A percentile compares a stretch with the other conserved stretches of the same genome.
Conservation (phyloP, 2,329 filamentous ascomycete species). For the Pestalotiopsis sp. region DNA sequence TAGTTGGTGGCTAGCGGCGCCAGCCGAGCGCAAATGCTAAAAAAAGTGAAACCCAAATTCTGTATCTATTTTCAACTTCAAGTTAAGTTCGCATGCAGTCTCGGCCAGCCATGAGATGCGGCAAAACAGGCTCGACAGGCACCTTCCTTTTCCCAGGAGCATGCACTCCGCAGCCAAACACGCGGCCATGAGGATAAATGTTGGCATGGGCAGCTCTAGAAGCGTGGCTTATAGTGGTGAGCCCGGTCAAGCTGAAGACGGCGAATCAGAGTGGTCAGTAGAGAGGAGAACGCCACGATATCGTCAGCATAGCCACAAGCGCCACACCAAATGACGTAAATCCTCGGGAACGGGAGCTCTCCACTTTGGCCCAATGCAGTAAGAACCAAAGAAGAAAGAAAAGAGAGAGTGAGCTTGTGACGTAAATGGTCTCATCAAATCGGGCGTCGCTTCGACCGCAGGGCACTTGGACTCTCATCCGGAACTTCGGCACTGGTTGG, state of each 20-base stretch:
- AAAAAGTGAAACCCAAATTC: background rate
- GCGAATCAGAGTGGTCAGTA: background rate
- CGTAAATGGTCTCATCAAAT: constrained; percentile 3
- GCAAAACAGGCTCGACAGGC: background rate
- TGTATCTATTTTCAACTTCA: background rate
- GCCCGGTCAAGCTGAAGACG: background rate
- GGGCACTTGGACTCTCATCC: background rate
- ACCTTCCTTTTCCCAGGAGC: background rate
- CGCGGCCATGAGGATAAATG: no score
- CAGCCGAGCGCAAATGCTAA: background rate
- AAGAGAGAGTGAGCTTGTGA: constrained; percentile 1
- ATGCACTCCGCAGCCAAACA: background rate
- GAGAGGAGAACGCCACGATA: background rate
- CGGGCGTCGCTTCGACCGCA: background rate
- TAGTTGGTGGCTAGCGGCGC: background rate
- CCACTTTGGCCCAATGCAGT: background rate
- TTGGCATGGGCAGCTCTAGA: no score
- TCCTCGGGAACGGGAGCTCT: background rate
- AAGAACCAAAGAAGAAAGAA: background rate
- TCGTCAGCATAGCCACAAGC: background rate
- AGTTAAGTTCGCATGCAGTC: background rate
- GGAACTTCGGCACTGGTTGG: constrained; percentile 7
- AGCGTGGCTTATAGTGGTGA: background rate
- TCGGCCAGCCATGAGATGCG: background rate
- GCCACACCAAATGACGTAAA: constrained; percentile 9